Evolutionary conservation across 1,139 yeast genomes (phyloP).

Genomic region (Tardiomyces blankii): DNA sequence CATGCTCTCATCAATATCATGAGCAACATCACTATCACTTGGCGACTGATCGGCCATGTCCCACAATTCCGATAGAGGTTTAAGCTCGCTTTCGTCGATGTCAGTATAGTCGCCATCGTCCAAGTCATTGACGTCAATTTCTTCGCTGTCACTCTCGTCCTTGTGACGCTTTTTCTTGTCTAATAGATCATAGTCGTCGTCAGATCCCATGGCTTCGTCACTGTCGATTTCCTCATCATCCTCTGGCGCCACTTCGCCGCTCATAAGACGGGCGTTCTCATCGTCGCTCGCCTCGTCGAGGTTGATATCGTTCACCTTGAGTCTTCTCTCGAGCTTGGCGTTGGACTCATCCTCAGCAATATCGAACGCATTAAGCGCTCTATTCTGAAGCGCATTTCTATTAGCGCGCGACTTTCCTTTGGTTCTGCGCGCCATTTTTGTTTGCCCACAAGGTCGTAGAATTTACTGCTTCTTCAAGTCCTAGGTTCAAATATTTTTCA

Average conservation of each 20-base stretch:
- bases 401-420: too few relatives aligned
- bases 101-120: conserved; percentile 32
- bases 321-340: conserved; percentile 15
- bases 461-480: too few relatives aligned
- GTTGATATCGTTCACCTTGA: conserved; percentile 24
- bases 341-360: conserved; percentile 32
- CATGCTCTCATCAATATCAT: conserved; percentile 9
- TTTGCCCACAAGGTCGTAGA: too few relatives aligned
- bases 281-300: conserved; percentile 25
- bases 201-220: conserved; percentile 29
- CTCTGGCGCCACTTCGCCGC: conserved; percentile 20
- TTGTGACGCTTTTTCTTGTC: conserved; percentile 12
- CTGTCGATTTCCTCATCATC: conserved; percentile 36
- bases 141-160: conserved; percentile 7
- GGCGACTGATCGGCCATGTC: conserved; percentile 50
- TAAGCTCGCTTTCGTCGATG: conserved; percentile 61
- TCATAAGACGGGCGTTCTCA: conserved; percentile 16
- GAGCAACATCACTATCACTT: conserved; percentile 1
- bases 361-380: conserved; percentile 38
- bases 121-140: conserved; percentile 19
- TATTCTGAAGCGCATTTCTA: conserved; percentile 1
- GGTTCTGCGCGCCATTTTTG: too few relatives aligned
- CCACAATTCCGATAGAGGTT: conserved; percentile 80
- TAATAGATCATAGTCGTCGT: conserved; percentile 20
- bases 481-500: too few relatives aligned